Evolutionary conservation across 805 yeast species (phyloP).

Genomic region (Brettanomyces naardenensis): DNA sequence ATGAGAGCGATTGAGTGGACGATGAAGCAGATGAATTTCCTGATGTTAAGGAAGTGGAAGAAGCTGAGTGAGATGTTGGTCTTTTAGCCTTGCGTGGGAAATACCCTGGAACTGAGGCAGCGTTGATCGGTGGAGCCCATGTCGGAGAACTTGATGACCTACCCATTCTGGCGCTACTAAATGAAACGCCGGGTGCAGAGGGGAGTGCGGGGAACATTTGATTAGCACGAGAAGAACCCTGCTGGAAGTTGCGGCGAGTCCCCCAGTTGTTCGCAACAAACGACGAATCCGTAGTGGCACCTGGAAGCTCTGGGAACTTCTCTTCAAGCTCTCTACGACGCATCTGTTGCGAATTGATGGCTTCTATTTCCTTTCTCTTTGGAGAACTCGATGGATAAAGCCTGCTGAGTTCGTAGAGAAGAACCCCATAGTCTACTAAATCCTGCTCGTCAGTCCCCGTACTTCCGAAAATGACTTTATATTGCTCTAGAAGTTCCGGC

Average conservation of each 20-base stretch:
- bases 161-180: conserved; percentile 4
- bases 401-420: conserved; percentile 56
- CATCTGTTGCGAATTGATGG: conserved; percentile 20
- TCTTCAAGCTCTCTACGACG: conserved; percentile 23
- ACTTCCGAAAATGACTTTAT: conserved; percentile 38
- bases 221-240: background rate
- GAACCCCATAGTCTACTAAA: conserved; percentile 44
- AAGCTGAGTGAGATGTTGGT: background rate
- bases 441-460: conserved; percentile 10
- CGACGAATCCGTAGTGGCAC: conserved; percentile 11
- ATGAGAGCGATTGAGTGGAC: background rate
- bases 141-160: conserved; percentile 5
- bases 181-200: background rate
- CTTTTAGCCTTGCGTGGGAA: conserved; percentile 1
- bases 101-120: conserved; percentile 14
- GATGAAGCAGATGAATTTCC: background rate
- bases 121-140: conserved; percentile 12
- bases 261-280: conserved; percentile 8
- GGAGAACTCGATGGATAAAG: conserved; percentile 40
- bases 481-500: conserved; percentile 36
- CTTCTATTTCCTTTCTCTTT: conserved; percentile 32
- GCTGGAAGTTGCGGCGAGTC: background rate
- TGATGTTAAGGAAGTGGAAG: background rate
- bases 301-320: conserved; percentile 43
- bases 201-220: conserved; percentile 3